phyloP scores from a whole-genome alignment of 2,329 filamentous ascomycete species.

The Macrophomina tecta region DNA sequence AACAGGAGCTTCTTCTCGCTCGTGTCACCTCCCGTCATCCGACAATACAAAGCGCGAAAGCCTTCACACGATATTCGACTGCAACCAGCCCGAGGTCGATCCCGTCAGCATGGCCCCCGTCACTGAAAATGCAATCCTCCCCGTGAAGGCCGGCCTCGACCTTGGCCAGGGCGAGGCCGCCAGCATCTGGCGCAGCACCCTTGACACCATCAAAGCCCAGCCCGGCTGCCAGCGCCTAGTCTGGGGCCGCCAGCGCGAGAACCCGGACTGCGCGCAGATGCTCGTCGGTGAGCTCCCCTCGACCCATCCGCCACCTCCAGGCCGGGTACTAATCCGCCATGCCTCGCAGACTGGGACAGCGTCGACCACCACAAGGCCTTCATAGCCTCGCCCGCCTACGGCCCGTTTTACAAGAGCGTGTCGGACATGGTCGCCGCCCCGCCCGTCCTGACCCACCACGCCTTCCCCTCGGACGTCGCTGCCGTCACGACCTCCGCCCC shows the following conservation, averaged over 20 bases:
- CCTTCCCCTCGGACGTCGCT: conserved; percentile 39
- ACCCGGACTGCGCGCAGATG: conserved; percentile 44
- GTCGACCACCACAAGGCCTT: conserved; percentile 50
- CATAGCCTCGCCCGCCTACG: conserved; percentile 44
- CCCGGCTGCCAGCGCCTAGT: conserved; percentile 44
- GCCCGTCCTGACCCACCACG: conserved; percentile 43
- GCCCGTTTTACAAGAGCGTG: conserved; percentile 44
- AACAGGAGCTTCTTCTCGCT: no score
- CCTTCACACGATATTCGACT: no score
- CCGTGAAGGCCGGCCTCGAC: conserved; percentile 44
- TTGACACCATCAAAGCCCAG: conserved; percentile 44
- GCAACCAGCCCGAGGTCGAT: no score
- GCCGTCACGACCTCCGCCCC: conserved; percentile 47
- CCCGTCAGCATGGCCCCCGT: conserved; percentile 31
- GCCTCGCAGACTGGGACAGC: conserved; percentile 50
- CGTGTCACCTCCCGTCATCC: no score
- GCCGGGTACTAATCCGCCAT: neutral
- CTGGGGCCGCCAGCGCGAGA: conserved; percentile 50
- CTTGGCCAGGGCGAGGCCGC: conserved; percentile 35
- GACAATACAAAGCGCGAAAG: no score
- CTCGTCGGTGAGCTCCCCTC: conserved; percentile 46
- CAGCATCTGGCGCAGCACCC: conserved; percentile 39
- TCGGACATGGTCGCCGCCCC: conserved; percentile 36
- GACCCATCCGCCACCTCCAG: neutral
- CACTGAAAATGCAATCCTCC: conserved; percentile 50